Evolutionary conservation across 1,139 yeast species (phyloP), one percentile per base, ranked within the genome.

Genomic region (Yamadazyma aaseri): DNA sequence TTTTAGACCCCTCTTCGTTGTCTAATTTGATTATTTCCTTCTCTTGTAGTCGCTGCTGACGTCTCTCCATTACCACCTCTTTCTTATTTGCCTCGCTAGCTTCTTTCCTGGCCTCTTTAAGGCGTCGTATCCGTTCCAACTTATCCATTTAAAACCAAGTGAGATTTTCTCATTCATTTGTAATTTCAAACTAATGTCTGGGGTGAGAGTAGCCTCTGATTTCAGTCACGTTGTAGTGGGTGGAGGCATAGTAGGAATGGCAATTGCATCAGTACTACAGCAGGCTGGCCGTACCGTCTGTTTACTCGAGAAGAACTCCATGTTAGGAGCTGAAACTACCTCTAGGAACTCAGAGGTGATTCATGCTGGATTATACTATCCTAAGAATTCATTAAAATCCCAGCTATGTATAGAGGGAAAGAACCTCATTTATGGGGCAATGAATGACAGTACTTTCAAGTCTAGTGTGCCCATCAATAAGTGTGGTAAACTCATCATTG

Each of bases 401-500:
- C 61, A 67, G 46, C 60, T 89, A 27, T 89, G 96, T 47, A 68
- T 89, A 21, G 69, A 71, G 26, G 97, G 97, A 0, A 87, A 86
- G 48, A 55, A 76, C 15, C 59, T 79, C 55, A 67, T 89, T 12
- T 89, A 87, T 51, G 49, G 53, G 10, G 65, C 63, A 9, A 57
- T 64, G 17, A 71, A 71, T 12, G 71, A 66, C 1, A 63, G 68
- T 6, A 56, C 58, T 18, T 70, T 73, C 23, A 41, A 41, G 15
- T 35, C 52, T 5, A 36, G 36, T 9, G 83, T 86, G 6, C 76
- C 73, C 23, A 58, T 80, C 46, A 50, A 61, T 27, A 63, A 72
- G 34, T 85, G 95, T 60, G 97, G 96, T 5, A 89, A 89, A 53
- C 84, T 95, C 89, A 63, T 89, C 5, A 89, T 89, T 10, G 96